These are phyloP conservation scores for Pichia inconspicua DNA, from an alignment of 1,139 yeast genomes.

Conservation along the genomic window DNA sequence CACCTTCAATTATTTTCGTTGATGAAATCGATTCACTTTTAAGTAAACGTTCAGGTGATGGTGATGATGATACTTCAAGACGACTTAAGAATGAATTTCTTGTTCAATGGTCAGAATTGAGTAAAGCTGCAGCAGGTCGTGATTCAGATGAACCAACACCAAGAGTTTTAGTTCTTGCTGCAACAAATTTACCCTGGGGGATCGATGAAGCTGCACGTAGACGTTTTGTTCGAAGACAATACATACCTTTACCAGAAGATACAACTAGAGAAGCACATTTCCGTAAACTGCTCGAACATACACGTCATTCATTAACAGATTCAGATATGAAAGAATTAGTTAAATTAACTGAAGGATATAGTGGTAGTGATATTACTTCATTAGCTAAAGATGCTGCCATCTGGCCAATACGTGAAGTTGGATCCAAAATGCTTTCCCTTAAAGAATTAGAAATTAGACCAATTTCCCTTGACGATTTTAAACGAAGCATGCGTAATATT, in stretches of 20 bases:
- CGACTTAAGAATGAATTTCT: slow-evolving; percentile 90
- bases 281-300: slow-evolving; percentile 59
- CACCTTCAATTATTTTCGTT: slow-evolving; percentile 91
- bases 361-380: slow-evolving; percentile 93
- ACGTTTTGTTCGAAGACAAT: slow-evolving; percentile 86
- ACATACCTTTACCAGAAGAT: slow-evolving; percentile 88
- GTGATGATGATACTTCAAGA: slow-evolving; percentile 88
- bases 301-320: slow-evolving; percentile 63
- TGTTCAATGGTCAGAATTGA: slow-evolving; percentile 92
- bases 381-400: slow-evolving; percentile 96
- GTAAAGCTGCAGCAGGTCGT: slow-evolving; percentile 83
- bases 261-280: slow-evolving; percentile 76
- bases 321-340: slow-evolving; percentile 57
- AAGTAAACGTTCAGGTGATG: slow-evolving; percentile 71
- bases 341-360: slow-evolving; percentile 44
- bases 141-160: slow-evolving; percentile 47
- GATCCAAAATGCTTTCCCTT: slow-evolving; percentile 78
- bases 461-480: slow-evolving; percentile 67
- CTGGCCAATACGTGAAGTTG: slow-evolving; percentile 91
- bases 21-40: slow-evolving; percentile 93
- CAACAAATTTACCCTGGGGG: slow-evolving; percentile 96
- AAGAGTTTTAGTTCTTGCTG: slow-evolving; percentile 86
- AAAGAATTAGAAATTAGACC: slow-evolving; percentile 84
- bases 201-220: slow-evolving; percentile 98
- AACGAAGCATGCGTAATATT: slow-evolving; percentile 68